phyloP scores from a whole-genome alignment of 2,329 filamentous ascomycete genomes.

The Ophiocordyceps australis region DNA sequence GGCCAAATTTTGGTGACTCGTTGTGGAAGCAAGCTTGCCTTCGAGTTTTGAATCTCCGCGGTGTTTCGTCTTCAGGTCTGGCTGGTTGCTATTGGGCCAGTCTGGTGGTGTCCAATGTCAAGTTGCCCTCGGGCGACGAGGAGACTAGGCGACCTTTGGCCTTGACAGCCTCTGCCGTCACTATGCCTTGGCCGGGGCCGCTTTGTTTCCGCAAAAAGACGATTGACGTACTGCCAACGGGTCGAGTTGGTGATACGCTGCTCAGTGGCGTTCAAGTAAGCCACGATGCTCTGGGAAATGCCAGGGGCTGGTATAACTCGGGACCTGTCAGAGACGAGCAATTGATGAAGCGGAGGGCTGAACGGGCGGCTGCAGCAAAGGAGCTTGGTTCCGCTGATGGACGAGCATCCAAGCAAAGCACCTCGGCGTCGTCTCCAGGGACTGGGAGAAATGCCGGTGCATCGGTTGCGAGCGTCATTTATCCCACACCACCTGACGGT shows the following conservation, averaged over 20 bases:
- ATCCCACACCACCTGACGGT: conserved; percentile 55
- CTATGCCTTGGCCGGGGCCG: conserved; percentile 33
- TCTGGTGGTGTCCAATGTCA: conserved; percentile 27
- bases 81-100: conserved; percentile 30
- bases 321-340: conserved; percentile 26
- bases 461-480: conserved; percentile 35
- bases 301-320: conserved; percentile 28
- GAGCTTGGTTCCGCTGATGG: conserved; percentile 24
- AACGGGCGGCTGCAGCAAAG: conserved; percentile 23
- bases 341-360: conserved; percentile 27
- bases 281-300: conserved; percentile 28
- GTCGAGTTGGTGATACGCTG: conserved; percentile 19
- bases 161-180: conserved; percentile 14
- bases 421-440: no score
- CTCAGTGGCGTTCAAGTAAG: conserved; percentile 19
- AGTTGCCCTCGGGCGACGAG: conserved; percentile 19
- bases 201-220: conserved; percentile 32
- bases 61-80: conserved; percentile 23
- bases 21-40: conserved; percentile 32
- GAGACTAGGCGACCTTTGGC: conserved; percentile 22
- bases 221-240: conserved; percentile 19
- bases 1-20: conserved; percentile 19
- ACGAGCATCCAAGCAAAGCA: no score
- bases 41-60: conserved; percentile 29
- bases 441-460: no score